Evolutionary conservation across 306 rosid genomes (phyloP), one percentile per base, ranked within the genome.

Genomic region (Herpetospermum pedunculosum): DNA sequence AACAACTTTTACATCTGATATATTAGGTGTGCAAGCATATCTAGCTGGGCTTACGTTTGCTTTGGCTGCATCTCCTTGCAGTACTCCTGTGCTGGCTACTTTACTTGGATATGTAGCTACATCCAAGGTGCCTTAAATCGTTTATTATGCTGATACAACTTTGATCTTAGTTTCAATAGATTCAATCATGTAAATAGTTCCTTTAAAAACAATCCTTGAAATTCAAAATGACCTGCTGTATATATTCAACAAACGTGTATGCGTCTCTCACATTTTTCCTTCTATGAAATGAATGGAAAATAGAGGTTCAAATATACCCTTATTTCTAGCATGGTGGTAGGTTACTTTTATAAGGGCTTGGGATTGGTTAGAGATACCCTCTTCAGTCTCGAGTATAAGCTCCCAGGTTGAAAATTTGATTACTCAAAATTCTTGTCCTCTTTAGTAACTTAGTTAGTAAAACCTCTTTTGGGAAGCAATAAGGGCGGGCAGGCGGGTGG

Each of bases 41-140:
- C 84, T 93, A 41, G 97, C 97, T 58, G 98, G 98, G 78, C 98
- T 89, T 80, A 89, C 98, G 30, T 93, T 93, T 84, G 98, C 97
- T 59, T 84, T 90, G 82, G 98, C 97, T 62, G 97, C 98, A 82
- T 93, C 98, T 32, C 98, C 97, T 54, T 93, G 98, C 79, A 91
- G 97, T 79, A 93, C 97, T 15, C 97, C 97, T 44, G 97, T 93
- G 75, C 83, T 93, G 72, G 98, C 96, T 43, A 83, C 91, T 60
- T 77, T 93, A 71, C 81, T 93, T 34, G 97, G 91, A 75, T 93
- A 91, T 84, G 98, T 93, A 50, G 98, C 98, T 47, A 80, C 97
- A 55, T 93, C 98, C 67, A 93, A 93, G 98, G 98, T 91, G 86
- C 65, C 60, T 44, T 76, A 9, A 29, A 75, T n/a, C 29, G 64